Percentiles rank a stretch among this genome's conserved stretches.
Conservation (phyloP, 202 grass and related monocot species). For the Brachypodium distachyon region DNA sequence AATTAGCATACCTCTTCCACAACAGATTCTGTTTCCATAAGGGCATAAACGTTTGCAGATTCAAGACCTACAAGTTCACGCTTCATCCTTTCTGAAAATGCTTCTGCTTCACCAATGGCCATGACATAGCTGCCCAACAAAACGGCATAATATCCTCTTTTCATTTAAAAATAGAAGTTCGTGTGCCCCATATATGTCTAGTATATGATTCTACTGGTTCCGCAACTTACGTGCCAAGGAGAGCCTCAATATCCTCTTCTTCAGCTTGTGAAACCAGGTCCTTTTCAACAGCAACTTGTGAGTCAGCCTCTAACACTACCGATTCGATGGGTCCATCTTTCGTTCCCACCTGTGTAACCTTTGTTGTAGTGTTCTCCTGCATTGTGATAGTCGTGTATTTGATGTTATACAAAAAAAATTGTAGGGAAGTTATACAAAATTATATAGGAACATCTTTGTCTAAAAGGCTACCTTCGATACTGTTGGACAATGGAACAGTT, state of each 20-base stretch:
- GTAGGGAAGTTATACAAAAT: background rate
- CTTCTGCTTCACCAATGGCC: conserved; percentile 92
- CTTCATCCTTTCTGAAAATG: conserved; percentile 95
- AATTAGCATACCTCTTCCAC: conserved; percentile 59
- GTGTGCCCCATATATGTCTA: conserved; percentile 2
- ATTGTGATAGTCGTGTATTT: background rate
- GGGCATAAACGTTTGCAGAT: conserved; percentile 94
- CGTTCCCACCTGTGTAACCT: conserved; percentile 31
- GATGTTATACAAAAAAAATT: background rate
- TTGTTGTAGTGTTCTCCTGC: conserved; percentile 66
- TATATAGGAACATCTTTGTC: background rate
- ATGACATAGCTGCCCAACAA: conserved; percentile 65
- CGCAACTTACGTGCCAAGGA: conserved; percentile 75
- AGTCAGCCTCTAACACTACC: conserved; percentile 32
- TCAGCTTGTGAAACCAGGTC: conserved; percentile 83
- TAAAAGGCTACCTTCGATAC: background rate
- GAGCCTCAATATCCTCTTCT: conserved; percentile 82
- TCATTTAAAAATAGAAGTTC: background rate
- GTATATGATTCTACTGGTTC: background rate
- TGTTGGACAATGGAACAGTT: background rate
- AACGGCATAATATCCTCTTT: background rate
- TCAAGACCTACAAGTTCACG: conserved; percentile 88
- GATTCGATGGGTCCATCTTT: conserved; percentile 47
- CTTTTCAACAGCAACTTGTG: conserved; percentile 54
- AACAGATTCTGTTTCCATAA: conserved; percentile 82